Evolutionary conservation across 1,139 yeast species (phyloP).

Genomic region (Yamadazyma friedrichii): DNA sequence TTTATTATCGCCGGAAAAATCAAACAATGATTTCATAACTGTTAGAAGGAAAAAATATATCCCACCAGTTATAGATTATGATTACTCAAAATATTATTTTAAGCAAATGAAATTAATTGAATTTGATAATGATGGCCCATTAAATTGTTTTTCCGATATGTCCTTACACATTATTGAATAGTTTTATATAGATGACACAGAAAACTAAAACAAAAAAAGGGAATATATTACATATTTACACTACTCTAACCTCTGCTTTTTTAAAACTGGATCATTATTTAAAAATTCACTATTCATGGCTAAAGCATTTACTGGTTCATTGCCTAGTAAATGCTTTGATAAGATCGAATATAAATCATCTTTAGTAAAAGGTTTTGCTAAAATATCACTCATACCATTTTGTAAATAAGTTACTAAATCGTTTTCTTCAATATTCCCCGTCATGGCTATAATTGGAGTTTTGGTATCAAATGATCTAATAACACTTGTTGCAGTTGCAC

Average conservation of each 20-base stretch:
- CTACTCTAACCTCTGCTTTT: conserved; percentile 17
- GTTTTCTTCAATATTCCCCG: conserved; percentile 80
- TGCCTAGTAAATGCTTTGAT: conserved; percentile 57
- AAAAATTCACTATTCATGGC: conserved; percentile 5
- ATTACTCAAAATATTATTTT: conserved; percentile 34
- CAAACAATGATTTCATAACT: conserved; percentile 28
- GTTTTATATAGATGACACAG: conserved; percentile 1
- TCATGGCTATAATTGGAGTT: conserved; percentile 93
- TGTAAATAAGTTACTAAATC: conserved; percentile 78
- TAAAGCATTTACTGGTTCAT: conserved; percentile 11
- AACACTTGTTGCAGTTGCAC: conserved; percentile 87
- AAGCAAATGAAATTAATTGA: conserved; percentile 17
- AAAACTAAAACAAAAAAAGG: neutral
- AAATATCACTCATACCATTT: conserved; percentile 88
- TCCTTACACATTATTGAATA: conserved; percentile 35
- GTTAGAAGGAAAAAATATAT: conserved; percentile 28
- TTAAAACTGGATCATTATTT: conserved; percentile 13
- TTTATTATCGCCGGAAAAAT: conserved; percentile 12
- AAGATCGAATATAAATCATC: conserved; percentile 76
- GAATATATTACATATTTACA: conserved; percentile 2
- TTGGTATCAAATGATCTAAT: conserved; percentile 78
- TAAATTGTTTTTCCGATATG: conserved; percentile 54
- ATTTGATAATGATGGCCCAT: conserved; percentile 27
- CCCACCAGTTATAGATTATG: conserved; percentile 39
- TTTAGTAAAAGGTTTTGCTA: conserved; percentile 90